Evolutionary conservation across 179 eudicot species (phyloP).

Genomic region (Vitellaria paradoxa): DNA sequence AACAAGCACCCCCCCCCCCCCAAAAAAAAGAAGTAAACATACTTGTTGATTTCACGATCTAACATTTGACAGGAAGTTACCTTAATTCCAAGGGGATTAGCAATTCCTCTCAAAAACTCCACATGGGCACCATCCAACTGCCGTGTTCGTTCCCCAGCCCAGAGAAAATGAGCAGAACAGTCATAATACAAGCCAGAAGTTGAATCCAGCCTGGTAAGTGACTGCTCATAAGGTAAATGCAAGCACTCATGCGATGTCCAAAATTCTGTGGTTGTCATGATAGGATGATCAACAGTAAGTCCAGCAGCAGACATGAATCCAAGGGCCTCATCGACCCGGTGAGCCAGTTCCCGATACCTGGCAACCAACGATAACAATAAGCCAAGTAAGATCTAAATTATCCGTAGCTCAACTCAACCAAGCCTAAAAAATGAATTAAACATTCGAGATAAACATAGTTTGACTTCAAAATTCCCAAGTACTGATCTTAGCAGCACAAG

Average conservation of each 20-base stretch:
- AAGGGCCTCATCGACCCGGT: slow-evolving; percentile 24
- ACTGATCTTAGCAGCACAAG: background rate
- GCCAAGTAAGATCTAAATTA: background rate
- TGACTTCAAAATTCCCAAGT: too few relatives aligned
- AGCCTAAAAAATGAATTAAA: background rate
- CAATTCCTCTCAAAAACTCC: slow-evolving; percentile 37
- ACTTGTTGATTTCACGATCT: background rate
- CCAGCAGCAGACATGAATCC: slow-evolving; percentile 26
- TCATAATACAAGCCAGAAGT: slow-evolving; percentile 26
- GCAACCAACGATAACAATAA: background rate
- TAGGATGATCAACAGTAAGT: slow-evolving; percentile 23
- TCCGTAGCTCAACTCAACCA: background rate
- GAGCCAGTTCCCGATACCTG: slow-evolving; percentile 22
- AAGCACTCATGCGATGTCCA: slow-evolving; percentile 32
- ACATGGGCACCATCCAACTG: slow-evolving; percentile 43
- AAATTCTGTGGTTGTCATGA: slow-evolving; percentile 31
- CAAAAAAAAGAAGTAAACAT: too few relatives aligned
- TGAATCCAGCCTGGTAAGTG: slow-evolving; percentile 22
- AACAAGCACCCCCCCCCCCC: background rate
- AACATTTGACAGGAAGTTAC: slow-evolving; percentile 9
- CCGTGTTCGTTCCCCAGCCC: slow-evolving; percentile 42
- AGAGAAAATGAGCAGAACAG: slow-evolving; percentile 30
- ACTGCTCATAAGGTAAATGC: slow-evolving; percentile 37
- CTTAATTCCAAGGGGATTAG: slow-evolving; percentile 45
- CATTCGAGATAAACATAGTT: background rate